Conservation (phyloP, 179 eudicot species). For the Camellia oleifera region DNA sequence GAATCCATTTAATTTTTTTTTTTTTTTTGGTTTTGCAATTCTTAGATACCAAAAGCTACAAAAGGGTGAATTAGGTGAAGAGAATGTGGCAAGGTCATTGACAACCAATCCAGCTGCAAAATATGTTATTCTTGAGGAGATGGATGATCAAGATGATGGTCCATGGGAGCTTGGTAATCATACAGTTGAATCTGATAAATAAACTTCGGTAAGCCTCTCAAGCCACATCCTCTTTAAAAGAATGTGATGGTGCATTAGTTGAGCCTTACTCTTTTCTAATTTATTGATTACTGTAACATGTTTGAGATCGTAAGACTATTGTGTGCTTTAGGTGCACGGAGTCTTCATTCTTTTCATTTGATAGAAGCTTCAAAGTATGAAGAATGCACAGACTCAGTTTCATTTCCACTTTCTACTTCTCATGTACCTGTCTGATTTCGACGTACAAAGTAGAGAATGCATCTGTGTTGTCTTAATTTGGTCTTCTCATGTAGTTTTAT, state of each 20-base stretch:
- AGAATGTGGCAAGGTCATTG: slow-evolving; percentile 27
- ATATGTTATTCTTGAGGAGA: slow-evolving; percentile 92
- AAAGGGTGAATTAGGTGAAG: slow-evolving; percentile 41
- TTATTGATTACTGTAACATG: background rate
- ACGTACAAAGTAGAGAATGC: background rate
- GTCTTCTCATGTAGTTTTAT: background rate
- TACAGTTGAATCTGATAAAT: background rate
- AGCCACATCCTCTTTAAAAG: background rate
- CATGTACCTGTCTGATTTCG: background rate
- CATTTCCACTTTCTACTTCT: background rate
- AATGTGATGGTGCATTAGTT: background rate
- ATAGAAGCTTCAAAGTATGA: background rate
- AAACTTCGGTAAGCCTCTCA: slow-evolving; percentile 17
- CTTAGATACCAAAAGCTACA: slow-evolving; percentile 77
- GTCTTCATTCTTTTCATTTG: background rate
- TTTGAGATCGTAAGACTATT: background rate
- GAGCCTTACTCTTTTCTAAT: background rate
- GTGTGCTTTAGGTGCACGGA: background rate
- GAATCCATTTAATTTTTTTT: background rate
- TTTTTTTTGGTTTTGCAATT: background rate
- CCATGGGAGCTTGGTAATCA: slow-evolving; percentile 13
- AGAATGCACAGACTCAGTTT: background rate
- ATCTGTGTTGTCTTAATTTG: background rate
- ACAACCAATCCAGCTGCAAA: slow-evolving; percentile 46
- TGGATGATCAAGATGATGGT: slow-evolving; percentile 57